Percentiles rank a stretch among this genome's conserved stretches.
phyloP scores from a whole-genome alignment of 225 moss, liverwort and hornwort genomes.

The Sphagnum tenellum region DNA sequence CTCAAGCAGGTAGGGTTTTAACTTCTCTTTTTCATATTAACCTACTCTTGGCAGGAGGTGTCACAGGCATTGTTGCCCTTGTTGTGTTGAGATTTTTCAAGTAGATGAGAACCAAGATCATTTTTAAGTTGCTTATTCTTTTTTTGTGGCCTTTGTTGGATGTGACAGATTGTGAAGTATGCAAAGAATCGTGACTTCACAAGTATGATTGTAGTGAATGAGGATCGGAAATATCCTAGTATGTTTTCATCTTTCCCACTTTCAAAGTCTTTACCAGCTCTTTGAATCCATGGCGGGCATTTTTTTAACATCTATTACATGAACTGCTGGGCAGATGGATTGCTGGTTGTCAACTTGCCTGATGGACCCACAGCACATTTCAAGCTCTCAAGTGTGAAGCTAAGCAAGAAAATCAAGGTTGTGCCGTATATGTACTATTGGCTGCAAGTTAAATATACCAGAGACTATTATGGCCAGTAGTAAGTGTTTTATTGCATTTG shows the following conservation, averaged over 20 bases:
- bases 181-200: slow-evolving; percentile 86
- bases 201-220: slow-evolving; percentile 81
- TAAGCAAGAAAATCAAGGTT: slow-evolving; percentile 78
- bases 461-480: too few relatives aligned
- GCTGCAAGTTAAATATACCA: too few relatives aligned
- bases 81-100: too few relatives aligned
- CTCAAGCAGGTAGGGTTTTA: slow-evolving; percentile 39
- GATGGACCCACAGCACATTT: slow-evolving; percentile 97
- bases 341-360: slow-evolving; percentile 76
- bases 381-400: slow-evolving; percentile 73
- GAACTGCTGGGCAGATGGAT: slow-evolving; percentile 30
- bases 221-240: slow-evolving; percentile 87
- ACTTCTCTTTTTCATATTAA: too few relatives aligned
- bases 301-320: slow-evolving; percentile 6
- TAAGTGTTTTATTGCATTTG: too few relatives aligned
- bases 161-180: slow-evolving; percentile 77
- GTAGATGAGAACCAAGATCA: too few relatives aligned
- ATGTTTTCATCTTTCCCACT: slow-evolving; percentile 7
- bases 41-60: too few relatives aligned
- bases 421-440: too few relatives aligned
- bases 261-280: background rate
- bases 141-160: too few relatives aligned
- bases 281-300: background rate
- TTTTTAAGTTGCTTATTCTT: too few relatives aligned
- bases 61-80: too few relatives aligned